phyloP scores from a whole-genome alignment of 352 stramenopile species.

The Globisporangium takayamanum region DNA sequence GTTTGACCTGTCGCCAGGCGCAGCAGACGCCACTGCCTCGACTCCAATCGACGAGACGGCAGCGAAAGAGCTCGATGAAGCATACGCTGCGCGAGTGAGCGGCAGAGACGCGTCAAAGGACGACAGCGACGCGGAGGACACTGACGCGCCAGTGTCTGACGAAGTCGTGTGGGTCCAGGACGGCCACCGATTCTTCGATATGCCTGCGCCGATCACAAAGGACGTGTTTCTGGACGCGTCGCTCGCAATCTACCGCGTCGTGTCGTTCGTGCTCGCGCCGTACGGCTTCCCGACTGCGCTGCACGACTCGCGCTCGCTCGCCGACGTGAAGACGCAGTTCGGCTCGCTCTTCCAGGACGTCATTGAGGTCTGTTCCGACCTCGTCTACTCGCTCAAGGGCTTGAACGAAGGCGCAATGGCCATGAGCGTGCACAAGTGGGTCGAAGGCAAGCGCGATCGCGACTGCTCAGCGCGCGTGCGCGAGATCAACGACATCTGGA shows the following conservation, averaged over 20 bases:
- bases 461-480: conserved; percentile 70
- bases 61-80: conserved; percentile 28
- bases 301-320: conserved; percentile 50
- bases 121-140: not conserved
- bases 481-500: conserved; percentile 70
- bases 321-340: conserved; percentile 67
- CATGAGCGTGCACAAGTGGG: conserved; percentile 86
- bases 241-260: conserved; percentile 60
- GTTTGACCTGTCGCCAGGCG: conserved; percentile 56
- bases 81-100: conserved; percentile 39
- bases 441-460: conserved; percentile 58
- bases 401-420: conserved; percentile 81
- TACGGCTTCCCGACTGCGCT: conserved; percentile 63
- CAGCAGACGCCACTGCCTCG: conserved; percentile 2
- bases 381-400: conserved; percentile 71
- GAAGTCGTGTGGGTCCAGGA: conserved; percentile 47
- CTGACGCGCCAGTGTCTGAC: conserved; percentile 20
- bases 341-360: conserved; percentile 79
- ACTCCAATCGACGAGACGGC: conserved; percentile 1
- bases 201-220: conserved; percentile 67
- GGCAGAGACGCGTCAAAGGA: conserved; percentile 21
- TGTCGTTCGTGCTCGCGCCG: conserved; percentile 77
- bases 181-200: conserved; percentile 70
- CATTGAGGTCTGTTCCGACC: conserved; percentile 78
- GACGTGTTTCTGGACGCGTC: conserved; percentile 58